Conservation (phyloP, 202 grass and related monocot genomes). For the Setaria viridis region DNA sequence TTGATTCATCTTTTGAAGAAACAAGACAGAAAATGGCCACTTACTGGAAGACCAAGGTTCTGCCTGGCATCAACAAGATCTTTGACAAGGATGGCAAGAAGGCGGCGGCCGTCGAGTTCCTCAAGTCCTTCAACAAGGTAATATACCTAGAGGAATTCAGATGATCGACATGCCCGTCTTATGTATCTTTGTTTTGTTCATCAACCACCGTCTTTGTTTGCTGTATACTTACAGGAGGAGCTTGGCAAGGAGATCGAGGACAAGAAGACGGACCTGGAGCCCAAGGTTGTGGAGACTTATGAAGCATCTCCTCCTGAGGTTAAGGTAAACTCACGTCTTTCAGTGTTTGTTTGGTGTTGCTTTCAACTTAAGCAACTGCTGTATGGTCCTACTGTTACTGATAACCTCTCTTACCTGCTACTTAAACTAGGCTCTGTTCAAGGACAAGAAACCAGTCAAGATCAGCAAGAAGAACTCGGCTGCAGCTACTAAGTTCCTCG, state of each 20-base stretch:
- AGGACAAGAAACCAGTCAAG: conserved; percentile 62
- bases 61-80: conserved; percentile 70
- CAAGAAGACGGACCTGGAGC: conserved; percentile 80
- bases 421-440: conserved; percentile 57
- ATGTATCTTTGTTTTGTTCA: background rate
- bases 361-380: background rate
- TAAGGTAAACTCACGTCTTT: conserved; percentile 52
- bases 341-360: conserved; percentile 1
- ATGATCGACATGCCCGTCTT: background rate
- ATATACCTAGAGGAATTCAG: background rate
- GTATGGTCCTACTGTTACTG: conserved; percentile 12
- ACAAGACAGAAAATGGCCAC: conserved; percentile 40
- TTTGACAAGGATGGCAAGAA: conserved; percentile 91
- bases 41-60: conserved; percentile 84
- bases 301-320: conserved; percentile 81
- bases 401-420: background rate
- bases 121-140: conserved; percentile 91
- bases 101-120: conserved; percentile 69
- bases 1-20: background rate
- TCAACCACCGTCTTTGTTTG: conserved; percentile 7
- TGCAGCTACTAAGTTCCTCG: conserved; percentile 74
- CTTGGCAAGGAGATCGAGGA: conserved; percentile 82
- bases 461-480: conserved; percentile 81
- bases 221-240: conserved; percentile 61
- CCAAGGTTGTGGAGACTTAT: conserved; percentile 77